Evolutionary conservation across 768 basidiomycete genomes (phyloP).

Genomic region (Fistulinella prunicolor): DNA sequence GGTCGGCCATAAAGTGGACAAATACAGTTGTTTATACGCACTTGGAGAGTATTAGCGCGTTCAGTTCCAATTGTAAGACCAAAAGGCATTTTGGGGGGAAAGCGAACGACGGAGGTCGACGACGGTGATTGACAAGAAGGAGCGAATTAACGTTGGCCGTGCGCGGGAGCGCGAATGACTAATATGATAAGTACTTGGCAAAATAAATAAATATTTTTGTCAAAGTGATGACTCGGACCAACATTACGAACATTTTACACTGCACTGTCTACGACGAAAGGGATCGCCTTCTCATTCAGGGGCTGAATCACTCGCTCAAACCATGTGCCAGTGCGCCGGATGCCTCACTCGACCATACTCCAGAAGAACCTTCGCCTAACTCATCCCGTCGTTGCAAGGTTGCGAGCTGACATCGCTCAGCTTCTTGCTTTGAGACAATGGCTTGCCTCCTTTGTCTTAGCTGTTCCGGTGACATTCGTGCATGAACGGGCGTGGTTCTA

Average conservation of each 20-base stretch:
- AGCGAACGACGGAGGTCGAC: slow-evolving; percentile 21
- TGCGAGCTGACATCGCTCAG: slow-evolving; percentile 12
- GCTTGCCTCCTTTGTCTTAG: slow-evolving; percentile 2
- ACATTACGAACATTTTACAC: no score
- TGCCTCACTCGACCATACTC: not conserved
- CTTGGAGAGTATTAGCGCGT: slow-evolving; percentile 68
- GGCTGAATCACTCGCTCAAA: not conserved
- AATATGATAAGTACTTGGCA: slow-evolving; percentile 20
- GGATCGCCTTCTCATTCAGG: no score
- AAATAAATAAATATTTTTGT: slow-evolving; percentile 6
- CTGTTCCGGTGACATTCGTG: slow-evolving; percentile 5
- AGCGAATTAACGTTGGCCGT: slow-evolving; percentile 21
- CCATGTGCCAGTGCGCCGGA: not conserved
- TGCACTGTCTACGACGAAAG: no score
- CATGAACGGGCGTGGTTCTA: no score
- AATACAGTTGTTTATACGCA: slow-evolving; percentile 29
- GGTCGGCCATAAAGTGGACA: slow-evolving; percentile 8
- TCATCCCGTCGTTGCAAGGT: no score
- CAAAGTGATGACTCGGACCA: no score
- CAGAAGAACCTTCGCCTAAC: no score
- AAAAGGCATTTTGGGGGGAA: slow-evolving; percentile 52
- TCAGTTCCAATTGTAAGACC: slow-evolving; percentile 79
- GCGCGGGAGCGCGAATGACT: slow-evolving; percentile 22
- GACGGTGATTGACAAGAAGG: slow-evolving; percentile 27
- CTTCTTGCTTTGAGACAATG: slow-evolving; percentile 13